Evolutionary conservation across 805 yeast genomes (phyloP).

Genomic region (Vanderwaltozyma polyspora): DNA sequence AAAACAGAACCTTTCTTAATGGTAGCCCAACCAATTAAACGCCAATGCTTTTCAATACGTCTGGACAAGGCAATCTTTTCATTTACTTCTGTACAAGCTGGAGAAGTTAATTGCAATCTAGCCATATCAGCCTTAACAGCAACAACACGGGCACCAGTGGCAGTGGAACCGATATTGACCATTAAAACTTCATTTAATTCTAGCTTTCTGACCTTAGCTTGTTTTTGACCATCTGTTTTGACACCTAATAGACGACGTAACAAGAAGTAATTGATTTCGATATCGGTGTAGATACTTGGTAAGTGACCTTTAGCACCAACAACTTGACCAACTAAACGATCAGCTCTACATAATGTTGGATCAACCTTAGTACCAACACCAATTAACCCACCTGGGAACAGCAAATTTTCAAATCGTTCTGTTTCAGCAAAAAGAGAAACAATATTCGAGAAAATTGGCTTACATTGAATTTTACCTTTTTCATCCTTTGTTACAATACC

Average conservation of each 20-base stretch:
- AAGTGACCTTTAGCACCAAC: slow-evolving; percentile 95
- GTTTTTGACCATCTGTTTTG: slow-evolving; percentile 93
- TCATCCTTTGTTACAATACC: slow-evolving; percentile 97
- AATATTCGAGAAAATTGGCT: slow-evolving; percentile 88
- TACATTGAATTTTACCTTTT: slow-evolving; percentile 78
- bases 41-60: slow-evolving; percentile 99
- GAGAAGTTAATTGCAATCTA: slow-evolving; percentile 88
- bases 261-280: slow-evolving; percentile 93
- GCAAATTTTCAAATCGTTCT: slow-evolving; percentile 90
- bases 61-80: slow-evolving; percentile 98
- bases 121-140: slow-evolving; percentile 99
- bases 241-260: slow-evolving; percentile 96
- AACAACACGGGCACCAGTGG: slow-evolving; percentile 97
- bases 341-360: slow-evolving; percentile 98
- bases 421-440: slow-evolving; percentile 94
- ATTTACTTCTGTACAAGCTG: slow-evolving; percentile 96
- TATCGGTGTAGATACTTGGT: slow-evolving; percentile 93
- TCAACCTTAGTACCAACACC: slow-evolving; percentile 99
- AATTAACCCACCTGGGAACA: slow-evolving; percentile 98
- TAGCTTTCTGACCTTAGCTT: slow-evolving; percentile 91
- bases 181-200: slow-evolving; percentile 91
- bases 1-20: slow-evolving; percentile 86
- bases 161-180: slow-evolving; percentile 99
- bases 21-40: slow-evolving; percentile 99
- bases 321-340: slow-evolving; percentile 97